phyloP scores from a whole-genome alignment of 2,329 filamentous ascomycete genomes.

The Venturia aucupariae region DNA sequence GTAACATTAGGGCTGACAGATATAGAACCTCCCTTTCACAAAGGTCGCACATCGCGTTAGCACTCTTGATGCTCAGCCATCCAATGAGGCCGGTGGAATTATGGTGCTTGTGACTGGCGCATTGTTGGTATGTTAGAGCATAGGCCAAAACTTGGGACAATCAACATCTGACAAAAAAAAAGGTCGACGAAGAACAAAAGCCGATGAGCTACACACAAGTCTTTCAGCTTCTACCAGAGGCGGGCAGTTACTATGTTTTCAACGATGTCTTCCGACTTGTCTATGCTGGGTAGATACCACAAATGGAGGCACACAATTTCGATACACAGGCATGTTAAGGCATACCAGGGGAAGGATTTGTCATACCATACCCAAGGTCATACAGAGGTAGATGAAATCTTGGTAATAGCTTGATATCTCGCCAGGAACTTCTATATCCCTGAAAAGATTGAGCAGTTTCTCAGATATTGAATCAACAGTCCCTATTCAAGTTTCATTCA shows the following conservation, averaged over 20 bases:
- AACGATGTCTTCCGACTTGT: slow-evolving; percentile 95
- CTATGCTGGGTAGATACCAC: slow-evolving; percentile 37
- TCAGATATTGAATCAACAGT: background rate
- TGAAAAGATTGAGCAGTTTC: background rate
- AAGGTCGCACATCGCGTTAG: slow-evolving; percentile 70
- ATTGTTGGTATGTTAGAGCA: slow-evolving; percentile 52
- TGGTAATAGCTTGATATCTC: background rate
- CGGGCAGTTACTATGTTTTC: slow-evolving; percentile 71
- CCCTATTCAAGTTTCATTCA: background rate
- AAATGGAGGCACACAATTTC: background rate
- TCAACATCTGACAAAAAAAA: slow-evolving; percentile 15
- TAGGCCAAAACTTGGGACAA: background rate
- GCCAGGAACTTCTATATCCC: background rate
- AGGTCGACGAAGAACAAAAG: slow-evolving; percentile 79
- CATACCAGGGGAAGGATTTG: background rate
- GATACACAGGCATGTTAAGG: background rate
- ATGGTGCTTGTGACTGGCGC: slow-evolving; percentile 82
- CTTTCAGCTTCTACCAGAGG: slow-evolving; percentile 72
- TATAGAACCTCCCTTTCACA: slow-evolving; percentile 66
- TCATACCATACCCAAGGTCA: background rate
- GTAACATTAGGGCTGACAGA: slow-evolving; percentile 10
- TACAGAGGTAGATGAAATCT: background rate
- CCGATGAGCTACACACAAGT: slow-evolving; percentile 87
- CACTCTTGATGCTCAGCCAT: slow-evolving; percentile 78
- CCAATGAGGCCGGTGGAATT: slow-evolving; percentile 57